Base-by-base conservation (phyloP, 2,329 filamentous ascomycete species). In the Colletotrichum costaricense region DNA sequence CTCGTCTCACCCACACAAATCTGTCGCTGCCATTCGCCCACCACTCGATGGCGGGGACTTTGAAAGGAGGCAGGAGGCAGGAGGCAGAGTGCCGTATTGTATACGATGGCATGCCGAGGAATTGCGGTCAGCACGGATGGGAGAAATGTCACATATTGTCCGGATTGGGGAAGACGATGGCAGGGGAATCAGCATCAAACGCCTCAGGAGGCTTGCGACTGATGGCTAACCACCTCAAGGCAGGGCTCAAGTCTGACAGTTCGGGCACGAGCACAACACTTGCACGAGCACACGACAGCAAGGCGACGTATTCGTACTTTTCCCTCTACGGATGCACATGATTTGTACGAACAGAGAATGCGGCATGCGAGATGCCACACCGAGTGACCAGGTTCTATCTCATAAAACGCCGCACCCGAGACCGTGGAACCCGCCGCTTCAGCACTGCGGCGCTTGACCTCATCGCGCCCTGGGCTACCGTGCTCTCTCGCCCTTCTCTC, bases 401-500 rank as follows among this genome's bases (percentile, higher is more conserved):
- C 69, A 68, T 57, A 63, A 64, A 65, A 73, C 59, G 66, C 66
- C 70, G 33, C 60, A 65, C 46, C 67, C 60, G 60, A 69, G 66
- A 64, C 58, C n/a, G 60, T 65, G 55, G 63, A 62, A 67, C 63
- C 49, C 46, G 38, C 42, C 30, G 54, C 59, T 26, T 52, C 42
- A 49, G 28, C 57, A 56, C 14, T 63, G 49, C n/a, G 57, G 22
- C 65, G 35, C 70, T 70, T 70, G 70, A 70, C 60, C 70, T 73
- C 60, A 56, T 65, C 55, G 22, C 46, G 11, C 26, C 33, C 55
- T 46, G 46, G 58, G 46, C 49, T 16, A 33, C 26, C 28, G 19
- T 38, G 28, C 65, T 11, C 38, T 24, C 14, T 24, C 33, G 55
- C 35, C n/a, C 24, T 42, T 26, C 6, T 56, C 35, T 38, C 62